Base-by-base conservation (phyloP, 2,329 filamentous ascomycete genomes). In the Teratosphaeria viscida region DNA sequence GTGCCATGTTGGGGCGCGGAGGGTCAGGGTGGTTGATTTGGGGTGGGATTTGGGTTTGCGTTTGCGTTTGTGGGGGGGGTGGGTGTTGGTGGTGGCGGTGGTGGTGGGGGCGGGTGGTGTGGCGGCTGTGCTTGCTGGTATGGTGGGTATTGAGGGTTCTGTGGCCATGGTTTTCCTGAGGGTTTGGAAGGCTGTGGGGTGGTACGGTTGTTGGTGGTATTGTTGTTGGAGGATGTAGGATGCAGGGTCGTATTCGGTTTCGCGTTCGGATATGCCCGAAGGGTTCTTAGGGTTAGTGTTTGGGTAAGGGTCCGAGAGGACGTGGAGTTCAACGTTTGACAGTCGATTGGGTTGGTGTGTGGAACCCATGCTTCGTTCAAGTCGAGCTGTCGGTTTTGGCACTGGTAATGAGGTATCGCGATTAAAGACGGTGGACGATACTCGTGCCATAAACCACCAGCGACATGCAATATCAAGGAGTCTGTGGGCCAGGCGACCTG, bases 1-100 rank as follows among this genome's bases (percentile, higher is more conserved):
- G n/a, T 70, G 63, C 73, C 73, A 76, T 11, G 58, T 56, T 5
- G 72, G 73, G 3, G 69, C 67, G 60, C 72, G 70, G 61, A 78
- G 71, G 10, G 77, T 78, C 60, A 72, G 63, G 57, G 72, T 67
- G 62, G 69, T 67, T 14, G 73, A 64, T 10, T 59, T 63, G 39
- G 63, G 65, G 47, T 27, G 27, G n/a, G 16, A n/a, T 47, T 60
- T 62, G 19, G 61, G 34, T 16, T 16, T 57, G 2, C 61, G 58
- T 26, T 66, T 64, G 49, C 61, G 65, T 26, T 65, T 65, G 14
- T 61, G 29, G 29, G 29, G 29, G 29, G 5, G 29, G 29, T 64
- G 34, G 35, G 10, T 19, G 29, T 53, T 7, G 35, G 10, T 19
- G 34, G 55, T 19, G 4, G n/a, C 59, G 52, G n/a, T n/a, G n/a